These are phyloP conservation scores for Wickerhamiella australiensis DNA, from an alignment of 805 yeast genomes.

Conservation along the genomic window DNA sequence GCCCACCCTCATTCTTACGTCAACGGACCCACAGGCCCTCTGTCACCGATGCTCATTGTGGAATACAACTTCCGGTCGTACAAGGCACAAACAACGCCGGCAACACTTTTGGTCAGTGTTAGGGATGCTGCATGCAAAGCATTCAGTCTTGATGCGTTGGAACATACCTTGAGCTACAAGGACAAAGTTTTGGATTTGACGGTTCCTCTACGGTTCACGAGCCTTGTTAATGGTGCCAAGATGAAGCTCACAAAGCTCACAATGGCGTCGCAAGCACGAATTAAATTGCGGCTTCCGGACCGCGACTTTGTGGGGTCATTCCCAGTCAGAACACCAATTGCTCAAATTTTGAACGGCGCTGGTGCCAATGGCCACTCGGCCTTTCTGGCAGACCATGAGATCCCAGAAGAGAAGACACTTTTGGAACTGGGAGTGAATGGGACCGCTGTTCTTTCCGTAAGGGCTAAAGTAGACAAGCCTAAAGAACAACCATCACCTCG, in stretches of 20 bases:
- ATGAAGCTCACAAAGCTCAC: conserved; percentile 13
- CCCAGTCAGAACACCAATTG: conserved; percentile 5
- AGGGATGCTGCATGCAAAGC: conserved; percentile 18
- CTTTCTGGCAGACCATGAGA: conserved; percentile 8
- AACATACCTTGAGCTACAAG: conserved; percentile 15
- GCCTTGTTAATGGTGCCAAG: conserved; percentile 19
- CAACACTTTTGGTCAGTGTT: conserved; percentile 14
- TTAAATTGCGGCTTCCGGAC: conserved; percentile 17
- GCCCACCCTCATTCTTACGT: no score
- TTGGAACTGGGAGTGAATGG: conserved; percentile 13
- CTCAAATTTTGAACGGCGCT: conserved; percentile 13
- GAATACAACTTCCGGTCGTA: conserved; percentile 5
- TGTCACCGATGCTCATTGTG: conserved; percentile 8
- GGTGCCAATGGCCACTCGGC: conserved; percentile 14
- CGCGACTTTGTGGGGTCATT: conserved; percentile 19
- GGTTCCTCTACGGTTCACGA: conserved; percentile 18
- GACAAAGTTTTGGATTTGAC: conserved; percentile 20
- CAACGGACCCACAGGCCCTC: no score
- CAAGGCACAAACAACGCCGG: conserved; percentile 7
- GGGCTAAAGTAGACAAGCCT: neutral
- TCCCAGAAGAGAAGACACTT: neutral
- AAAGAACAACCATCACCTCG: no score
- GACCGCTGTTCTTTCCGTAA: conserved; percentile 3
- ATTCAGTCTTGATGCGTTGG: conserved; percentile 11
- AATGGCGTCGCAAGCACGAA: conserved; percentile 11